Evolutionary conservation across 352 stramenopile species (phyloP), one percentile per base, ranked within the genome.

Genomic region (Pythium vanterpoolii): DNA sequence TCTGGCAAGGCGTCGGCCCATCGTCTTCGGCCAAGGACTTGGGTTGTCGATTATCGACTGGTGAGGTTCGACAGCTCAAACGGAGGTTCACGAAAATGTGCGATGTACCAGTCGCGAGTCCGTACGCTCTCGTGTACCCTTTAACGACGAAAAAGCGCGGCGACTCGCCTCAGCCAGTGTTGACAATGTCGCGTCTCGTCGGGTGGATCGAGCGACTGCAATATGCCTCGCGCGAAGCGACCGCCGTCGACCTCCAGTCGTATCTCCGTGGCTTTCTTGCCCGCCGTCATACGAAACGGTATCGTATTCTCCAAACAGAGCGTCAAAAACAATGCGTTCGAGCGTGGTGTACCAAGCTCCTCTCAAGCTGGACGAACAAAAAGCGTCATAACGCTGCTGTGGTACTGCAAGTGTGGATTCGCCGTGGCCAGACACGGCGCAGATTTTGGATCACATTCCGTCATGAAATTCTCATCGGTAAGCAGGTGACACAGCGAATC

Each of bases 1-100:
- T 82, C 47, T 82, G 73, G 73, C 62, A 75, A 40, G 73, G 73
- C 21, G 27, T 59, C 26, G 60, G 55, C 18, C 64, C 47, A 45
- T 38, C 60, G 10, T 19, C 18, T 6, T 55, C 26, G 7, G 13
- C 23, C 5, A 46, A 24, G 23, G 34, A 64, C 1, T 16, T 14
- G 14, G 39, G 19, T 14, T 33, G 48, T 31, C 62, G 53, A 18
- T 19, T 68, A 5, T 18, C 19, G 4, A 39, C 31, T 18, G 61
- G 61, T 8, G 34, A 44, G 4, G 30, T 47, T n/a, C 23, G 21
- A 11, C 18, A 39, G 33, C 55, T 68, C 1, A 68, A 64, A 30
- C 24, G 64, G 26, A 53, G 64, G 38, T 66, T 65, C 30, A 56
- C 51, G 33, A 49, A 18, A 18, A 44, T 72, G 3, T 68, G 58